Evolutionary conservation across 129 eudicot genomes (phyloP), one percentile per base, ranked within the genome.

Genomic region (Chrysanthemum makinoi): DNA sequence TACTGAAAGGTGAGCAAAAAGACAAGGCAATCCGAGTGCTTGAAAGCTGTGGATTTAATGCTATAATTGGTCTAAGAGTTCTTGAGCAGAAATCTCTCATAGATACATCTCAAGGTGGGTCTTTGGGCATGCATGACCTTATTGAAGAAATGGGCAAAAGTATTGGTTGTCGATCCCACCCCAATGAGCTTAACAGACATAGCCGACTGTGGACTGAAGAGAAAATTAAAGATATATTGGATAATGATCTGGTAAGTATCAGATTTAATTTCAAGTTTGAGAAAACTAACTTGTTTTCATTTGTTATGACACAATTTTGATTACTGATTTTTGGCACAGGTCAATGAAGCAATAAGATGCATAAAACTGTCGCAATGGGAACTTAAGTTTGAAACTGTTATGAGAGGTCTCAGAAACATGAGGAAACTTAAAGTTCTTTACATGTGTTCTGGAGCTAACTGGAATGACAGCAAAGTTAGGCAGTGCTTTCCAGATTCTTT

Each of bases 181-280:
- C 65, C 1, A 15, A 14, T 14, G 17, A 13, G 20, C 67, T 49
- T 62, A 4, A 30, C 11, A 30, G 3, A 30, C 67, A 62, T 62
- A 62, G 67, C 46, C 67, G 67, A 30, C 30, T 62, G 20, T 62
- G 67, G 67, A 11, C 12, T 30, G n/a, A n/a, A n/a, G n/a, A n/a
- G n/a, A n/a, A n/a, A n/a, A n/a, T n/a, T n/a, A n/a, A n/a, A n/a
- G n/a, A n/a, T n/a, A n/a, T n/a, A n/a, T n/a, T n/a, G n/a, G n/a
- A n/a, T n/a, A n/a, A n/a, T n/a, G n/a, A n/a, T n/a, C n/a, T n/a
- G n/a, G n/a, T n/a, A n/a, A n/a, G n/a, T n/a, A n/a, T n/a, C n/a
- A n/a, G n/a, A n/a, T n/a, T n/a, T n/a, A n/a, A n/a, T n/a, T n/a
- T n/a, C n/a, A n/a, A n/a, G n/a, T n/a, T n/a, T n/a, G n/a, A n/a